Conservation (phyloP, 495 filamentous ascomycete species). For the Sordaria brevicollis region DNA sequence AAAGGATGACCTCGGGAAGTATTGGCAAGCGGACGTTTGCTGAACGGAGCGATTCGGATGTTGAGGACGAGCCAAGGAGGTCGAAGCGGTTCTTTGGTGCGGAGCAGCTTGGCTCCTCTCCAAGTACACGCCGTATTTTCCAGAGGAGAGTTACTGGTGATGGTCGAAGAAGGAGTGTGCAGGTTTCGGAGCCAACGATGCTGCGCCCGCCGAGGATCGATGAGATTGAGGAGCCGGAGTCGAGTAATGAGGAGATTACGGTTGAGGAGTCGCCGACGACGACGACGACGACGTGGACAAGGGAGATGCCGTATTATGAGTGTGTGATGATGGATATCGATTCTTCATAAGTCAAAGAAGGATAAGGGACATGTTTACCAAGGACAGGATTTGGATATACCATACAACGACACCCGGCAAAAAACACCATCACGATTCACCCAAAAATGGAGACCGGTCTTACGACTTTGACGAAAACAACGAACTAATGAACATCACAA, state of each 20-base stretch:
- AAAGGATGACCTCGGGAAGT: conserved; percentile 41
- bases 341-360: conserved; percentile 32
- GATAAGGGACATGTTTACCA: no score
- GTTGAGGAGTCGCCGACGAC: conserved; percentile 31
- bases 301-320: conserved; percentile 39
- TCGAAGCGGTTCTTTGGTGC: conserved; percentile 30
- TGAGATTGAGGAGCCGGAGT: conserved; percentile 41
- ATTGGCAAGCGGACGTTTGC: conserved; percentile 43
- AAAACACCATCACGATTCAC: not conserved
- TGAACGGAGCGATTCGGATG: conserved; percentile 45
- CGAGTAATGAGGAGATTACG: conserved; percentile 37
- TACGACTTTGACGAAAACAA: not conserved
- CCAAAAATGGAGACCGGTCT: not conserved
- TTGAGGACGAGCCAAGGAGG: conserved; percentile 26
- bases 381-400: not conserved
- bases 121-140: conserved; percentile 30
- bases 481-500: not conserved
- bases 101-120: conserved; percentile 27
- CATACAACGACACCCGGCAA: not conserved
- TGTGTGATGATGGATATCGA: conserved; percentile 37
- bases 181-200: conserved; percentile 36
- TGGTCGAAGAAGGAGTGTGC: conserved; percentile 29
- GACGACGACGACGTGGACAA: conserved; percentile 25
- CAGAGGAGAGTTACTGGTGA: conserved; percentile 38
- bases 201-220: conserved; percentile 38